These are phyloP conservation scores for Penicillium turbatum DNA, from an alignment of 495 filamentous ascomycete genomes.

Conservation along the genomic window DNA sequence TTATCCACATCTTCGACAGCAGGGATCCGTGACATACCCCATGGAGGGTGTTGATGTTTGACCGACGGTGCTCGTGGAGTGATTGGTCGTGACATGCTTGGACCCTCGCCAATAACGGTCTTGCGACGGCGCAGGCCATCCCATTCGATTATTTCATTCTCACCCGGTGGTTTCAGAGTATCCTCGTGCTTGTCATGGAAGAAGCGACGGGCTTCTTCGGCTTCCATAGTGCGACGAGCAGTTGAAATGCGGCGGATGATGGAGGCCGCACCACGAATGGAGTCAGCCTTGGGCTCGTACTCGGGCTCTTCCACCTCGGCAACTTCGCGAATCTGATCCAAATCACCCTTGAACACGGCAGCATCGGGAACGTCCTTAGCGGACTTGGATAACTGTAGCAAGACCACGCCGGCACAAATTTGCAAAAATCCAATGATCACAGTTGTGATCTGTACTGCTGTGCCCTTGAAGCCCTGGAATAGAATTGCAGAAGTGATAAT, in stretches of 20 bases:
- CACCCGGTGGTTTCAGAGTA: constrained; percentile 64
- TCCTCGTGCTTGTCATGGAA: constrained; percentile 72
- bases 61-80: constrained; percentile 33
- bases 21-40: constrained; percentile 86
- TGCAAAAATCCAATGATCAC: constrained; percentile 91
- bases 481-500: constrained; percentile 90
- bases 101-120: constrained; percentile 58
- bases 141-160: constrained; percentile 83
- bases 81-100: constrained; percentile 30
- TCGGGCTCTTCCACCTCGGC: constrained; percentile 93
- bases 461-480: constrained; percentile 92
- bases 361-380: constrained; percentile 95
- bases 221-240: constrained; percentile 71
- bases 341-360: constrained; percentile 86
- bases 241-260: constrained; percentile 81
- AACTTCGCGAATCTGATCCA: constrained; percentile 92
- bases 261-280: constrained; percentile 86
- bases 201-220: constrained; percentile 73
- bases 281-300: constrained; percentile 91
- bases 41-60: constrained; percentile 66
- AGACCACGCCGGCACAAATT: constrained; percentile 93
- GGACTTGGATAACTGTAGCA: constrained; percentile 95
- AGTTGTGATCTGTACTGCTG: constrained; percentile 72
- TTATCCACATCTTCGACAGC: constrained; percentile 48
- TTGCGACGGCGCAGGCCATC: constrained; percentile 84